These are phyloP conservation scores for Talaromyces nanjingensis DNA, from an alignment of 495 filamentous ascomycete genomes.

Conservation along the genomic window DNA sequence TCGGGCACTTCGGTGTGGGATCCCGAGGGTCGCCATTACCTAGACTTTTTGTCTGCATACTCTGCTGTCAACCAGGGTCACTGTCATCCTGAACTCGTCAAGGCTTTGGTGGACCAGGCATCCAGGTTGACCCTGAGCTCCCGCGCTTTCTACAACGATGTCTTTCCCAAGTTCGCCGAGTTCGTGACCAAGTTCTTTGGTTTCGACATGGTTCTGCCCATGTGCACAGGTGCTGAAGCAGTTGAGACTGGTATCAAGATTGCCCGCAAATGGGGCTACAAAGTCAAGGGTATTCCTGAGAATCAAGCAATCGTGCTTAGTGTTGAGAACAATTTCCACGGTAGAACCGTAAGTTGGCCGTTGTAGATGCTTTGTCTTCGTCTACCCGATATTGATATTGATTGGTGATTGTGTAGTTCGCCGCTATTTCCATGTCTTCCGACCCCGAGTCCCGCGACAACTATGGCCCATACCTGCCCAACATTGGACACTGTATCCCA, in stretches of 20 bases:
- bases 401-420: slow-evolving; percentile 55
- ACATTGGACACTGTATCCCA: slow-evolving; percentile 72
- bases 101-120: slow-evolving; percentile 84
- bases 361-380: neutral
- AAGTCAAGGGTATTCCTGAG: slow-evolving; percentile 82
- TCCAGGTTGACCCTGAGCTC: slow-evolving; percentile 87
- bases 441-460: slow-evolving; percentile 95
- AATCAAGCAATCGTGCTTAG: slow-evolving; percentile 80
- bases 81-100: slow-evolving; percentile 92
- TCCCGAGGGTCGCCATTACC: slow-evolving; percentile 92
- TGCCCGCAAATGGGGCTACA: slow-evolving; percentile 98
- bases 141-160: slow-evolving; percentile 97
- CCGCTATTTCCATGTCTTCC: slow-evolving; percentile 86
- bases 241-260: slow-evolving; percentile 98
- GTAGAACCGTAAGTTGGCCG: slow-evolving; percentile 65
- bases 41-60: slow-evolving; percentile 97
- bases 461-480: slow-evolving; percentile 92
- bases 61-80: slow-evolving; percentile 98
- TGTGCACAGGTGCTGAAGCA: slow-evolving; percentile 99
- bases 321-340: slow-evolving; percentile 92
- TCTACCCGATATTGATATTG: neutral
- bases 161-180: slow-evolving; percentile 93
- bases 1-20: slow-evolving; percentile 90
- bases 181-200: slow-evolving; percentile 84
- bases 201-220: slow-evolving; percentile 97